Conservation (phyloP, 345 rosid genomes). For the Angophora floribunda region DNA sequence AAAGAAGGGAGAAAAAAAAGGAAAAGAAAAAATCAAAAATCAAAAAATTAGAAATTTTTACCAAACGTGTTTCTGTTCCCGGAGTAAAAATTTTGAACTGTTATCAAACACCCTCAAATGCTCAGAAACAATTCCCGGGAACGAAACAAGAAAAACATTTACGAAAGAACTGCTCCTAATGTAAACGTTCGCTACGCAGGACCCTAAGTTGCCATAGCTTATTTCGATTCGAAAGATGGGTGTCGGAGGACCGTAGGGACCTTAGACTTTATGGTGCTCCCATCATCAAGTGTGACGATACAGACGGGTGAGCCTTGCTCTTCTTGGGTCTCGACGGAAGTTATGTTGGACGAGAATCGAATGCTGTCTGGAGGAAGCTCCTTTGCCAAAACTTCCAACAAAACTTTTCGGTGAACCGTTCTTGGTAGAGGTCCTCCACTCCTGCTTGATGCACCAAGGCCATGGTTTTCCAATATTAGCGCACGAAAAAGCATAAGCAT, state of each 20-base stretch:
- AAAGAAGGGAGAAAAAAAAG: too few relatives aligned
- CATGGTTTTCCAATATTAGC: too few relatives aligned
- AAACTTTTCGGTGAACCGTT: neutral
- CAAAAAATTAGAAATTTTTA: too few relatives aligned
- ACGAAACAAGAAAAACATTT: too few relatives aligned
- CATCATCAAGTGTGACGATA: conserved; percentile 14
- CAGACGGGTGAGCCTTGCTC: neutral
- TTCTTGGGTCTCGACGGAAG: conserved; percentile 4
- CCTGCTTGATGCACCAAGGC: neutral
- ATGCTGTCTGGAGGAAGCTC: conserved; percentile 17
- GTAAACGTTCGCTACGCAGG: too few relatives aligned
- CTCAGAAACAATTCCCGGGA: too few relatives aligned
- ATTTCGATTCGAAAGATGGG: neutral
- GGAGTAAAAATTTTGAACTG: too few relatives aligned
- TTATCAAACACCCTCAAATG: too few relatives aligned
- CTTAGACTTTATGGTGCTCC: conserved; percentile 20
- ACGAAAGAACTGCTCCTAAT: too few relatives aligned
- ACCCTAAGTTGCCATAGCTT: neutral
- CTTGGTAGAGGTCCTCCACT: neutral
- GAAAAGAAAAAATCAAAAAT: too few relatives aligned
- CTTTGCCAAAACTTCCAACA: conserved; percentile 16
- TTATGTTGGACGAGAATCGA: conserved; percentile 20
- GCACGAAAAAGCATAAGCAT: too few relatives aligned
- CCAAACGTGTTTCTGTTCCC: too few relatives aligned
- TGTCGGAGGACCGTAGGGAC: neutral